Base-by-base conservation (phyloP, 345 rosid species). In the Geranium brycei region DNA sequence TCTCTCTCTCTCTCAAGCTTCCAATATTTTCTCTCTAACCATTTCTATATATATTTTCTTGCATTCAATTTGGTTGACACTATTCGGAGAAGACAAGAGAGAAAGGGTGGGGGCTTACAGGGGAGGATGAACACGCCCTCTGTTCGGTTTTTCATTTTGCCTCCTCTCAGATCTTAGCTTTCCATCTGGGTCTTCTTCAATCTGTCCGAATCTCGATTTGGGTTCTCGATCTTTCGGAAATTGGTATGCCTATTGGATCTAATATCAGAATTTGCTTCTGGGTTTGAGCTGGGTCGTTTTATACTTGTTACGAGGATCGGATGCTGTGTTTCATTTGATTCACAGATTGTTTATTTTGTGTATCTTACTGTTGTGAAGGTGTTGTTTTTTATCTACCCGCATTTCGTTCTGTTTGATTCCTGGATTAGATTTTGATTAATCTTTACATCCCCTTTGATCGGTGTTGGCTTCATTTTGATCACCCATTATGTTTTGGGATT, bases 121-220 rank as follows among this genome's bases (percentile, higher is more conserved):
- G 78, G 82, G 87, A 80, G 83, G 83, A 77, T 82, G 81, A 77
- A 68, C 83, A 74, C 78, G 83, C 85, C 88, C 80, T 81, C 69
- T 75, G 58, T 74, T 79, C 77, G 64, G 35, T 51, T 62, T 66
- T 57, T 61, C 80, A 73, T 75, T 73, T 58, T 70, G 73, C 73
- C 80, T 80, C 83, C 82, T 76, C 78, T 78, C 91, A 83, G 96
- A 87, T 88, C 97, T 85, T 79, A 82, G 76, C 63, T 71, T 69
- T 59, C 57, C 81, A 78, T 78, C 86, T 85, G 81, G 91, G 87
- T 78, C 74, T 78, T 68, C 71, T 80, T 71, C 72, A 73, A 80
- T 87, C 80, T 88, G 47, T 61, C 16, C 31, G 73, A 66, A 74
- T 85, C 79, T 76, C 64, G 71, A 72, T 80, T 76, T 73, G 67